These are phyloP conservation scores for Sungouiella thailandica DNA, from an alignment of 805 yeast species.

Conservation along the genomic window DNA sequence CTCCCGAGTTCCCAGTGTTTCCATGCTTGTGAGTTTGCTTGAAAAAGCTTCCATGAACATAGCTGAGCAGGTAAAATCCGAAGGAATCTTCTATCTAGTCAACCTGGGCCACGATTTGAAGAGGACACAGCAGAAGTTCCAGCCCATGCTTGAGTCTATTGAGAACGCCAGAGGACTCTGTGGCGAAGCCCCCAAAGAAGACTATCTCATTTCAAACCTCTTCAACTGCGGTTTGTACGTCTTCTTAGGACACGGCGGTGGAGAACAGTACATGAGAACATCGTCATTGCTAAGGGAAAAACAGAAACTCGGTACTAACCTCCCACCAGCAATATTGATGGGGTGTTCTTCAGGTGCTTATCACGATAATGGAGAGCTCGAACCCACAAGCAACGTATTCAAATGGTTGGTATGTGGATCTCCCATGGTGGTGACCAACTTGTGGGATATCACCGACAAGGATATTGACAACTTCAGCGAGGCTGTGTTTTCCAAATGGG, in stretches of 20 bases:
- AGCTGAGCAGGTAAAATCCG: not conserved
- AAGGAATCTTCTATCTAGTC: constrained; percentile 47
- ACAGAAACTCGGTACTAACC: constrained; percentile 23
- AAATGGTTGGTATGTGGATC: constrained; percentile 77
- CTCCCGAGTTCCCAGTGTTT: constrained; percentile 68
- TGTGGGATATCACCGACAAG: constrained; percentile 97
- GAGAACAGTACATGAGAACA: constrained; percentile 72
- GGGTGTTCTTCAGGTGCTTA: constrained; percentile 90
- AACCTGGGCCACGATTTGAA: constrained; percentile 80
- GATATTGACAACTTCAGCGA: constrained; percentile 81
- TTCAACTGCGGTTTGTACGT: constrained; percentile 46
- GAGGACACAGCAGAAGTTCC: constrained; percentile 59
- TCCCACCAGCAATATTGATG: constrained; percentile 63
- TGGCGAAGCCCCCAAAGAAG: constrained; percentile 56
- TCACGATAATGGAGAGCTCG: constrained; percentile 52
- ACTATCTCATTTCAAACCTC: constrained; percentile 42
- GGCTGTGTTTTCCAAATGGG: constrained; percentile 61
- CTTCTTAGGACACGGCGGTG: constrained; percentile 95
- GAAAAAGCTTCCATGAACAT: constrained; percentile 2
- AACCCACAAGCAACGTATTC: constrained; percentile 71
- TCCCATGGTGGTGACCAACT: constrained; percentile 75
- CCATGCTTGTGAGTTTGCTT: constrained; percentile 37
- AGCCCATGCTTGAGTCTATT: constrained; percentile 33
- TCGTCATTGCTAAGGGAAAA: constrained; percentile 37
- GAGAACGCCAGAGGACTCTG: constrained; percentile 49